A percentile compares a stretch with the other conserved stretches of the same genome.
Conservation (phyloP, 116 monocot genomes). For the Thalassia testudinum region DNA sequence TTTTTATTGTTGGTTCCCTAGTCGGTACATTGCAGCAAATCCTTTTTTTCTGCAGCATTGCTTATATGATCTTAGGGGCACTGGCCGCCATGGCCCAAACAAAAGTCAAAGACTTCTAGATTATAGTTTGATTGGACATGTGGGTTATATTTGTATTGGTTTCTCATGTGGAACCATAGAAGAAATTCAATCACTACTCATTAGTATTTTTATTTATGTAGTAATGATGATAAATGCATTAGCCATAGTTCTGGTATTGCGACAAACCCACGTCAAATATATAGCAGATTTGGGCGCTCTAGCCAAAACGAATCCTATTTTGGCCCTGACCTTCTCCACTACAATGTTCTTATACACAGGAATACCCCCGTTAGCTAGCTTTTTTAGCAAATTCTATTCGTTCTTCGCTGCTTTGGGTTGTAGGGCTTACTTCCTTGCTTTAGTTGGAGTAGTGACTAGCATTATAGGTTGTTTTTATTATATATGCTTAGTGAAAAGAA, state of each 20-base stretch:
- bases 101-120: slow-evolving; percentile 8
- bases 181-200: slow-evolving; percentile 2
- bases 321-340: slow-evolving; percentile 6
- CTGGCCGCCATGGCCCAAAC: slow-evolving; percentile 10
- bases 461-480: slow-evolving; percentile 1
- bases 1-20: slow-evolving; percentile 7
- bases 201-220: slow-evolving; percentile 13
- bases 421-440: slow-evolving; percentile 4
- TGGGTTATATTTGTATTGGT: slow-evolving; percentile 4
- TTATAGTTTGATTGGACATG: slow-evolving; percentile 11
- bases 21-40: slow-evolving; percentile 8
- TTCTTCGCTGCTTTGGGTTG: slow-evolving; percentile 5
- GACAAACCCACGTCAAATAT: slow-evolving; percentile 11
- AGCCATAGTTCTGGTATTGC: slow-evolving; percentile 7
- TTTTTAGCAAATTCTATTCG: slow-evolving; percentile 11
- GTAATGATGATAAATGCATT: slow-evolving; percentile 8
- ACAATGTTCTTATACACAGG: slow-evolving; percentile 13
- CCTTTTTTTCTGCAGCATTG: slow-evolving; percentile 10
- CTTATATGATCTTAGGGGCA: slow-evolving; percentile 12
- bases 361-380: slow-evolving; percentile 9
- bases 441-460: slow-evolving; percentile 3
- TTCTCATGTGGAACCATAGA: slow-evolving; percentile 3
- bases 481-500: too few relatives aligned
- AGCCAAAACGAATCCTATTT: slow-evolving; percentile 8
- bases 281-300: slow-evolving; percentile 9